Percentiles rank a stretch among this genome's conserved stretches.
phyloP scores from a whole-genome alignment of 2,329 filamentous ascomycete genomes.

The Mollisiaceae sp. region DNA sequence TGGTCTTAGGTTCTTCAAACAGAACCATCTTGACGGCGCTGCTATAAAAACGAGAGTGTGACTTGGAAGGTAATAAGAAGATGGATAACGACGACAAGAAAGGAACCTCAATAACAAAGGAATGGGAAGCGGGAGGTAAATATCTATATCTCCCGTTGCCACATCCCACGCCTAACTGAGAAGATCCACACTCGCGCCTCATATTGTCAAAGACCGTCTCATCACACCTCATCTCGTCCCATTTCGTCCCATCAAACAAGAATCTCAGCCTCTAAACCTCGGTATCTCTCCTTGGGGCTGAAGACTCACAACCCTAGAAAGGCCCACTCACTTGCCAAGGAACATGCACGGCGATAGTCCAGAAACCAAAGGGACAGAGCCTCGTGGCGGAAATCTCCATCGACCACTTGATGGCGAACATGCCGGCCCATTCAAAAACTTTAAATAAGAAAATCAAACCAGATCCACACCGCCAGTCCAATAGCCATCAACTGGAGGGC shows the following conservation, averaged over 20 bases:
- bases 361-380: background rate
- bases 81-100: background rate
- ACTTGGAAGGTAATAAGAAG: background rate
- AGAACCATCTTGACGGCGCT: slow-evolving; percentile 6
- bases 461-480: background rate
- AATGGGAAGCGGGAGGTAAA: background rate
- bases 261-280: background rate
- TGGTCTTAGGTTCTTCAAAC: background rate
- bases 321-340: background rate
- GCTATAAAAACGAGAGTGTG: background rate
- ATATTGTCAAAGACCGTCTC: background rate
- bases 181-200: background rate
- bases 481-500: background rate
- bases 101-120: background rate
- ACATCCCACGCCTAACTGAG: background rate
- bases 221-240: background rate
- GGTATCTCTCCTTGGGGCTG: background rate
- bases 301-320: background rate
- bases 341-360: background rate
- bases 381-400: background rate
- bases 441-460: background rate
- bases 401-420: background rate
- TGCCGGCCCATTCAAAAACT: background rate
- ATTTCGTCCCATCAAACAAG: background rate
- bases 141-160: background rate